A percentile compares a stretch with the other conserved stretches of the same genome.
These are phyloP conservation scores for Penicillium mononematosum DNA, from an alignment of 495 filamentous ascomycete species.

Conservation along the genomic window DNA sequence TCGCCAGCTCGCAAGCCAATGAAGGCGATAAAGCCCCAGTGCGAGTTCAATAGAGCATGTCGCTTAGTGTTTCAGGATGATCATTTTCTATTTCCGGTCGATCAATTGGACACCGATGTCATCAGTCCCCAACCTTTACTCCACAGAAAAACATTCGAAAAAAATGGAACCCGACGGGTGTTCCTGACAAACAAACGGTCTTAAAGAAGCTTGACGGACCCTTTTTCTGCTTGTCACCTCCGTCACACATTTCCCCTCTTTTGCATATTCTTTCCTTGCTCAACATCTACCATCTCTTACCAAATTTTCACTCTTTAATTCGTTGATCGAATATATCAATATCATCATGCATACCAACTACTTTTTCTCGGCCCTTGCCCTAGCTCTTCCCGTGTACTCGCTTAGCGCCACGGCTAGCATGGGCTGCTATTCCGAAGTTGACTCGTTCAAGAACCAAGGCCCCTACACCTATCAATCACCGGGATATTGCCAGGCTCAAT, in stretches of 20 bases:
- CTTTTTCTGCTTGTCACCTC: neutral
- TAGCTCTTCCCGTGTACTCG: constrained; percentile 25
- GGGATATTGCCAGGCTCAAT: constrained; percentile 34
- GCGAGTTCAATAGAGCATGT: constrained; percentile 14
- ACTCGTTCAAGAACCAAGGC: constrained; percentile 22
- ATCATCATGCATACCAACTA: constrained; percentile 19
- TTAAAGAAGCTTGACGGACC: constrained; percentile 8
- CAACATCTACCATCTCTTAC: neutral
- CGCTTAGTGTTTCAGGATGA: constrained; percentile 15
- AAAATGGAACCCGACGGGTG: constrained; percentile 8
- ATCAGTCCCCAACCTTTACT: constrained; percentile 1
- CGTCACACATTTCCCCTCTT: constrained; percentile 5
- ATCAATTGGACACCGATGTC: constrained; percentile 8
- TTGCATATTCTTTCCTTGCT: constrained; percentile 4
- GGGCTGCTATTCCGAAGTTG: constrained; percentile 39
- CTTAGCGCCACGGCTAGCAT: constrained; percentile 12
- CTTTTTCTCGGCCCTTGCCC: constrained; percentile 29
- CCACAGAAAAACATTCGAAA: constrained; percentile 13
- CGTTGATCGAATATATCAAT: constrained; percentile 6
- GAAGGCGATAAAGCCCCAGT: neutral
- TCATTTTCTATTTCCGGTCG: constrained; percentile 1
- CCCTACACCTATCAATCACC: constrained; percentile 31
- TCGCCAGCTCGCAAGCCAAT: constrained; percentile 8
- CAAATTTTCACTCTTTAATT: neutral
- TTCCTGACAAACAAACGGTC: constrained; percentile 4